A percentile compares a stretch with the other conserved stretches of the same genome.
These are phyloP conservation scores for Phialocephala subalpina DNA, from an alignment of 2,329 filamentous ascomycete species.

Conservation along the genomic window DNA sequence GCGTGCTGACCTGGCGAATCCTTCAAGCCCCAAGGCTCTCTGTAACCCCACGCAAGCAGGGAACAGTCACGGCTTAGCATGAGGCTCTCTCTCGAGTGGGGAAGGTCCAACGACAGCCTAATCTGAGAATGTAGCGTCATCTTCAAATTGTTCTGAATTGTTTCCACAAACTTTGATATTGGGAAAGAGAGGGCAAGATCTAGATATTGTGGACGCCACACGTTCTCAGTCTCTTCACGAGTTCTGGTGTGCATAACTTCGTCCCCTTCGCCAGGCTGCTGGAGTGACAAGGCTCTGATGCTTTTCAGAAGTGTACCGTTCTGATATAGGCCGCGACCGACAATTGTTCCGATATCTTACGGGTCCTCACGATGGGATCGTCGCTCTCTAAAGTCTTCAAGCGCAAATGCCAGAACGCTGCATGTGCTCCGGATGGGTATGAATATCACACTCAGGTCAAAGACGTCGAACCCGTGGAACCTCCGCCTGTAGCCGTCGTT, in stretches of 20 bases:
- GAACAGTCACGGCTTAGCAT: background rate
- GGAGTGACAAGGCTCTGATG: background rate
- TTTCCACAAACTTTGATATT: background rate
- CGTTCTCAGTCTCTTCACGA: background rate
- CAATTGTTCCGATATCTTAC: background rate
- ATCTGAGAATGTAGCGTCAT: slow-evolving; percentile 6
- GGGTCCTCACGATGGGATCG: background rate
- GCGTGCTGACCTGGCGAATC: slow-evolving; percentile 3
- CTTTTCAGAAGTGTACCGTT: background rate
- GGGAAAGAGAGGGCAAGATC: background rate
- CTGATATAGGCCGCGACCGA: background rate
- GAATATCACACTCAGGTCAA: background rate
- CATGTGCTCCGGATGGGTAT: background rate
- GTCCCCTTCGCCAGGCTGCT: background rate
- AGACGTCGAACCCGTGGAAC: background rate
- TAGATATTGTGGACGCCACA: background rate
- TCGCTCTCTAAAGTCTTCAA: background rate
- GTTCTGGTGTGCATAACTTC: background rate
- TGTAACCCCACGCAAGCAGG: background rate
- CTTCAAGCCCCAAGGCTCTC: background rate
- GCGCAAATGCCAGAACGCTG: background rate
- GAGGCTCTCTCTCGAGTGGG: background rate
- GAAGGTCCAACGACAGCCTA: slow-evolving; percentile 1
- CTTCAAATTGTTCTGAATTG: background rate
- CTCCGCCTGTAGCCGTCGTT: background rate